phyloP scores from a whole-genome alignment of 805 yeast species.

The Ogataea dorogensis region DNA sequence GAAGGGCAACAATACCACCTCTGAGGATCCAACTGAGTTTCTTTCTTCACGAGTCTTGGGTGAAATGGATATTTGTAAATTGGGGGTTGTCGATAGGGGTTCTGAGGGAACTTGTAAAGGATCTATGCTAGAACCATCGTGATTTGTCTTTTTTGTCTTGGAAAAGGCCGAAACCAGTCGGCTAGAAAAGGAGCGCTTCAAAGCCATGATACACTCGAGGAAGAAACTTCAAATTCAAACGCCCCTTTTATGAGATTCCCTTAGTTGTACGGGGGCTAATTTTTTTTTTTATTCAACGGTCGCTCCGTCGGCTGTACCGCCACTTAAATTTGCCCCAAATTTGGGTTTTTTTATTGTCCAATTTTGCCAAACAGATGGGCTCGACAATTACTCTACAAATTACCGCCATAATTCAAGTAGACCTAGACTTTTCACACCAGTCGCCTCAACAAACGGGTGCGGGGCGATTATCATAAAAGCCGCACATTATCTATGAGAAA shows the following conservation, averaged over 20 bases:
- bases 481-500: too few relatives aligned
- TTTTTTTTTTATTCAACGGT: slow-evolving; percentile 8
- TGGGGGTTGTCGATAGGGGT: slow-evolving; percentile 1
- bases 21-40: slow-evolving; percentile 2
- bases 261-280: slow-evolving; percentile 1
- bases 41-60: neutral
- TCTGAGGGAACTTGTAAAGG: too few relatives aligned
- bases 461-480: too few relatives aligned
- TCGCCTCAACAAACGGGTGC: too few relatives aligned
- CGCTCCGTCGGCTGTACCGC: slow-evolving; percentile 8
- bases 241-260: too few relatives aligned
- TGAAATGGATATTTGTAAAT: neutral
- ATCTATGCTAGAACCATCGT: slow-evolving; percentile 2
- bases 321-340: slow-evolving; percentile 2
- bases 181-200: slow-evolving; percentile 15
- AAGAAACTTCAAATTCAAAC: neutral
- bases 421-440: too few relatives aligned
- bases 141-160: slow-evolving; percentile 10
- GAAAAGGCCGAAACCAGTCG: slow-evolving; percentile 10
- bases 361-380: slow-evolving; percentile 4
- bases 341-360: neutral
- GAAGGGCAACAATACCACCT: slow-evolving; percentile 28
- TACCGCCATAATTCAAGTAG: neutral
- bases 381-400: neutral
- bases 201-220: neutral